phyloP scores from a whole-genome alignment of 305 asterid genomes.

The Fraxinus dipetala region DNA sequence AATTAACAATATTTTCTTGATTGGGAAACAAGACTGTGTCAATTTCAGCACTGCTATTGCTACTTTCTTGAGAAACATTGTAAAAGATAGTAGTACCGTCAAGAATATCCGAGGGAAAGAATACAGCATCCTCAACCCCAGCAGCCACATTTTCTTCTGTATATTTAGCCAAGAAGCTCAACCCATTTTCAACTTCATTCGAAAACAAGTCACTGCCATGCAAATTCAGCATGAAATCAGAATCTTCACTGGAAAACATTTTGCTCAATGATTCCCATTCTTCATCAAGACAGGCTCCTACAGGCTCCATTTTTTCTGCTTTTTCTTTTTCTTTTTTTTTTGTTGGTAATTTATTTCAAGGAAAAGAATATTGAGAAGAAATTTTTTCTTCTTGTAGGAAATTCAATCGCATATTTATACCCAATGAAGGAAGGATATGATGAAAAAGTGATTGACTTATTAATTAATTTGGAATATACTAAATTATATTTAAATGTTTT shows the following conservation, averaged over 20 bases:
- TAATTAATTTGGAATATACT: slow-evolving; percentile 24
- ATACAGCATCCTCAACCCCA: slow-evolving; percentile 17
- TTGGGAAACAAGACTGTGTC: slow-evolving; percentile 22
- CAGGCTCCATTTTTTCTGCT: slow-evolving; percentile 40
- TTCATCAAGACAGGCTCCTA: slow-evolving; percentile 54
- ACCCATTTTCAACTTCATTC: background rate
- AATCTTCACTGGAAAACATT: slow-evolving; percentile 45
- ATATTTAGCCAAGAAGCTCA: slow-evolving; percentile 13
- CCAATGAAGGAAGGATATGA: slow-evolving; percentile 17
- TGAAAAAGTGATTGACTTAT: slow-evolving; percentile 15
- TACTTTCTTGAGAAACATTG: slow-evolving; percentile 51
- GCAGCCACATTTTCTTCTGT: slow-evolving; percentile 21
- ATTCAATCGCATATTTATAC: slow-evolving; percentile 45
- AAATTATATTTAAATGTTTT: slow-evolving; percentile 18
- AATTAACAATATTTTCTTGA: slow-evolving; percentile 12
- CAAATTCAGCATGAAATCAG: slow-evolving; percentile 37
- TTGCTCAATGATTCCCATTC: slow-evolving; percentile 69
- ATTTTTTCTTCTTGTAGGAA: background rate
- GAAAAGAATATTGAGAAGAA: background rate
- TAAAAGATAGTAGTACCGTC: slow-evolving; percentile 21
- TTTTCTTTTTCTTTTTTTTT: background rate
- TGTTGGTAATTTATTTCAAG: background rate
- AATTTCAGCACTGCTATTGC: slow-evolving; percentile 33
- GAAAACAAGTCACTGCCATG: slow-evolving; percentile 14
- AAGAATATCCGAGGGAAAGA: slow-evolving; percentile 14